phyloP scores from a whole-genome alignment of 805 yeast species.

The Alloascoidea hylecoeti region DNA sequence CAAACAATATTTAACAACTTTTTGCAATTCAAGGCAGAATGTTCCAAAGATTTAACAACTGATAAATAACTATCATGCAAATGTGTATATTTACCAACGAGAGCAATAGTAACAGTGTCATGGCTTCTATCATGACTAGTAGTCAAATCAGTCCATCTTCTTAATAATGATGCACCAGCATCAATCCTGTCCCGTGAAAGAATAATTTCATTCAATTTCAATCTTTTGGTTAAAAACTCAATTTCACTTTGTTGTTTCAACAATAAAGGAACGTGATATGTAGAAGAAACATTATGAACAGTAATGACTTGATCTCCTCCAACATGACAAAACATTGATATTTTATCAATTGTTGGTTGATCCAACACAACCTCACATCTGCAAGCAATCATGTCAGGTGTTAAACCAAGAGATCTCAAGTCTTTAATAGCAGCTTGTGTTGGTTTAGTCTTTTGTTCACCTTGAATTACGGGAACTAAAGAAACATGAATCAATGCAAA shows the following conservation, averaged over 20 bases:
- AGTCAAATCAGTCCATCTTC: conserved; percentile 72
- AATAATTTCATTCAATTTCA: conserved; percentile 36
- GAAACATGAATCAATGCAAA: conserved; percentile 96
- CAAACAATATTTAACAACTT: conserved; percentile 80
- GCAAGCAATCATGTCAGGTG: conserved; percentile 96
- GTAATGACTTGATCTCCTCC: conserved; percentile 97
- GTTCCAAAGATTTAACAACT: conserved; percentile 91
- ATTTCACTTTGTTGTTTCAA: conserved; percentile 78
- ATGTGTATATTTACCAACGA: conserved; percentile 95
- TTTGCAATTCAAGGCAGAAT: conserved; percentile 80
- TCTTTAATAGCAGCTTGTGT: conserved; percentile 99
- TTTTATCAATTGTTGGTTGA: conserved; percentile 78
- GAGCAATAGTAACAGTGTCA: conserved; percentile 85
- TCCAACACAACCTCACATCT: conserved; percentile 83
- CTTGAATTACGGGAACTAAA: conserved; percentile 93
- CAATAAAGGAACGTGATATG: conserved; percentile 93
- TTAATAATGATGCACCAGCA: conserved; percentile 59
- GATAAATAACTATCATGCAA: conserved; percentile 91
- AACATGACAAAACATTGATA: conserved; percentile 98
- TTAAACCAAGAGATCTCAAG: conserved; percentile 85
- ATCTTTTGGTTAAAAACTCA: conserved; percentile 54
- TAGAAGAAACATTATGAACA: conserved; percentile 91
- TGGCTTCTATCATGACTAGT: conserved; percentile 66
- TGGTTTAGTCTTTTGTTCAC: conserved; percentile 98
- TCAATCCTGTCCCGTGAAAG: conserved; percentile 33